Evolutionary conservation across 2,329 filamentous ascomycete species (phyloP).

Genomic region (Colletotrichum sublineola): DNA sequence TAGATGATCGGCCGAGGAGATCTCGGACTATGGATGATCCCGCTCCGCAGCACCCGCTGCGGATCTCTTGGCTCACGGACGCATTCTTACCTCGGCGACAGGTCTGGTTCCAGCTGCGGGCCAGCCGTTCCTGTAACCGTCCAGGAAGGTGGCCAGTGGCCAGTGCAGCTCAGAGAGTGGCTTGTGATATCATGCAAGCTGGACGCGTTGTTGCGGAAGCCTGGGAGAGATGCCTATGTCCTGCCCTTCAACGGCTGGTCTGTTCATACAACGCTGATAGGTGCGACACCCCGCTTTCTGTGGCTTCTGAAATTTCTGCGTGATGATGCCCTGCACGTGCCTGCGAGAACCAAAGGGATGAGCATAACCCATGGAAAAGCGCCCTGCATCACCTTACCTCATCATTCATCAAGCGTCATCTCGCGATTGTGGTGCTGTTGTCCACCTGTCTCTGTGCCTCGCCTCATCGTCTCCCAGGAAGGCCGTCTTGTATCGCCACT

Average conservation of each 20-base stretch:
- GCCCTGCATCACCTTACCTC: not conserved
- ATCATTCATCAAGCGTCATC: not conserved
- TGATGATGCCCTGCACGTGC: not conserved
- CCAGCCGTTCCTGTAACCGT: constrained; percentile 15
- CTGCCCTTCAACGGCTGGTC: constrained; percentile 3
- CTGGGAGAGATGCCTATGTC: not conserved
- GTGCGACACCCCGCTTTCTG: constrained; percentile 20
- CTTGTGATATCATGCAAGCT: constrained; percentile 4
- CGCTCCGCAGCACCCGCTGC: not conserved
- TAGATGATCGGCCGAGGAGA: not conserved
- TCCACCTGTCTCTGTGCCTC: constrained; percentile 1
- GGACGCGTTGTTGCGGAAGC: not conserved
- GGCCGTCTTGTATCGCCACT: constrained; percentile 27
- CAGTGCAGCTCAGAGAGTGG: constrained; percentile 1
- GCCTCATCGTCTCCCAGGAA: constrained; percentile 10
- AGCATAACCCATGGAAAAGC: not conserved
- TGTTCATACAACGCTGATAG: not conserved
- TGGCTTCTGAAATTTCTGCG: constrained; percentile 18
- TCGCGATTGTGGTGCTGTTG: not conserved
- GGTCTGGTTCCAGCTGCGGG: not conserved
- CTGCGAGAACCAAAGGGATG: not conserved
- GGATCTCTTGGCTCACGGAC: constrained; percentile 13
- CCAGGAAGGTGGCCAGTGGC: not conserved
- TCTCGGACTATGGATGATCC: constrained; percentile 35
- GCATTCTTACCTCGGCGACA: constrained; percentile 6